Evolutionary conservation across 1,284 basidiomycete species (phyloP).

Genomic region (Cutaneotrichosporon spelunceum): DNA sequence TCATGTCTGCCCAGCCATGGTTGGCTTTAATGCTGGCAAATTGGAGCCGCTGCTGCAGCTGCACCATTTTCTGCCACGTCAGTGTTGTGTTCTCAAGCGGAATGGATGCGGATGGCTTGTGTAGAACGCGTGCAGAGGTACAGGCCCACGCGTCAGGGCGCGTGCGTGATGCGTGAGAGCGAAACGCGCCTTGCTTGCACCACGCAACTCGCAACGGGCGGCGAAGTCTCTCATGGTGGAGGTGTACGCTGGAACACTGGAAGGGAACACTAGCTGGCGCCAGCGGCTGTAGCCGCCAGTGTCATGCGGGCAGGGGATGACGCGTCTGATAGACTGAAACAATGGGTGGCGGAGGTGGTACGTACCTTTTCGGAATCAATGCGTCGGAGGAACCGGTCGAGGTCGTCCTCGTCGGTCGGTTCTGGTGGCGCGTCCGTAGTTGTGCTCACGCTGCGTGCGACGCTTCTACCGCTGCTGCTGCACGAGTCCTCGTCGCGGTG

Average conservation of each 20-base stretch:
- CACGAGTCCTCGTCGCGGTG: slow-evolving; percentile 8
- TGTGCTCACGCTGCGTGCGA: slow-evolving; percentile 2
- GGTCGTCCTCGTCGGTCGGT: slow-evolving; percentile 28
- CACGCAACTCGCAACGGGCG: neutral
- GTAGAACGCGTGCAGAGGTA: neutral
- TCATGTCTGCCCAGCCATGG: slow-evolving; percentile 47
- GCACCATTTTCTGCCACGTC: slow-evolving; percentile 39
- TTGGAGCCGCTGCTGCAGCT: slow-evolving; percentile 46
- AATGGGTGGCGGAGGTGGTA: slow-evolving; percentile 1
- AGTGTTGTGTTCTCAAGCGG: neutral
- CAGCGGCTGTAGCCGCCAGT: neutral
- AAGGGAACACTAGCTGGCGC: neutral
- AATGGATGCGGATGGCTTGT: neutral
- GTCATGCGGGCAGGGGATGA: neutral
- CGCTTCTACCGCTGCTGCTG: slow-evolving; percentile 12
- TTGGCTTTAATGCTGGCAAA: slow-evolving; percentile 48
- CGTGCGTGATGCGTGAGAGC: slow-evolving; percentile 4
- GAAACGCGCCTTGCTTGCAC: neutral
- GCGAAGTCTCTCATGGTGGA: neutral
- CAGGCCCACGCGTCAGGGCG: neutral
- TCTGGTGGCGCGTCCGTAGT: slow-evolving; percentile 16
- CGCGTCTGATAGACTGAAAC: neutral
- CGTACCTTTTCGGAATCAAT: slow-evolving; percentile 50
- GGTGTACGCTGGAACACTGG: neutral
- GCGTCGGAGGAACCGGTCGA: slow-evolving; percentile 41